Evolutionary conservation across 257 asterid genomes (phyloP), one percentile per base, ranked within the genome.

Genomic region (Solanum neorickii): DNA sequence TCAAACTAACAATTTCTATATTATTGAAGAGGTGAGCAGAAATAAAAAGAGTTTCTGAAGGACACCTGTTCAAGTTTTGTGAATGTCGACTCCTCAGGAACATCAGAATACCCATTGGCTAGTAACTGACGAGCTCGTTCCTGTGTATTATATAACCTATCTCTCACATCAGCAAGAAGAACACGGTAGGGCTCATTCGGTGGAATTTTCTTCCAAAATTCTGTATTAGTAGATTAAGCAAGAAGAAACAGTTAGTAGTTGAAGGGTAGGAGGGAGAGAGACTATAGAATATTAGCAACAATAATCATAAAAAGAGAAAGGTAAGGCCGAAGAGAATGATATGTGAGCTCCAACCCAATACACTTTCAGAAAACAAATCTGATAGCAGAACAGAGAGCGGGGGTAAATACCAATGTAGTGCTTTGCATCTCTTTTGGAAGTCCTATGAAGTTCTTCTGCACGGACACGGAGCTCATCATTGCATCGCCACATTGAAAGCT

Each of bases 401-500:
- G 59, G 68, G 25, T 49, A 41, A 46, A 37, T 92, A 94, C 98
- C 99, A 31, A 96, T 96, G 85, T 92, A 96, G 88, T 96, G 99
- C 84, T 96, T 95, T 73, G 97, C 93, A 87, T 94, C 98, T 91
- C 96, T 91, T 90, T 89, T 96, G 7, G 98, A 94, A 33, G 94
- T 91, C 70, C 92, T 87, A 85, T 93, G 98, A 88, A 96, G 95
- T 89, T 93, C 96, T 73, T 91, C 88, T 0, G 98, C 98, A 88
- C 94, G 94, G 20, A 72, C 88, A 66, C 97, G 96, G 39, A 95
- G 98, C 83, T 95, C 99, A 88, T 96, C 99, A 82, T 86, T 95
- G 93, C 99, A 96, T 47, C 99, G 98, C 99, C 99, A 96, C 98
- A 95, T 95, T 9, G 99, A 96, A 75, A 96, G 95, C 99, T 96